Percentiles rank a stretch among this genome's conserved stretches.
These are phyloP conservation scores for Diutina sp. DNA, from an alignment of 1,139 yeast species.

Conservation along the genomic window DNA sequence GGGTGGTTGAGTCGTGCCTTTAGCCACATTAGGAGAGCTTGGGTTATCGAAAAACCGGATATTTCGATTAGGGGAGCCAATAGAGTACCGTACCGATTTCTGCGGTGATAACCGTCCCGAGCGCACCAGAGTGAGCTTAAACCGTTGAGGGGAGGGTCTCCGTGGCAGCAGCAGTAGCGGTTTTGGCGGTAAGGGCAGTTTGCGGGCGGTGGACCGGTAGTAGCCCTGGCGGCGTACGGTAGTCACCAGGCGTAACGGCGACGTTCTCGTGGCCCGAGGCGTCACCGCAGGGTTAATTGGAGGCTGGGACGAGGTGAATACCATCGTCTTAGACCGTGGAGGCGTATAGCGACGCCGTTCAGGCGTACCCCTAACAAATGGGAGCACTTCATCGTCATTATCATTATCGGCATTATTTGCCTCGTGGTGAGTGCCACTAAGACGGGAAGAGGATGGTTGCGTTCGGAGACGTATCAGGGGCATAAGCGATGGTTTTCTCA, in stretches of 20 bases:
- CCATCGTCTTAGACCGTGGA: background rate
- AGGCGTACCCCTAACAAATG: background rate
- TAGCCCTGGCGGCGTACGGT: background rate
- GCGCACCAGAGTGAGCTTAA: background rate
- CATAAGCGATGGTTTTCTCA: background rate
- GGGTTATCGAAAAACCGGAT: background rate
- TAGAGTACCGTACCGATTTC: background rate
- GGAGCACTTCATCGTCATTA: background rate
- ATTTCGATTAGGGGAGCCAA: background rate
- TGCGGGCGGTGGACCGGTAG: background rate
- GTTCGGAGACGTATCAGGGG: background rate
- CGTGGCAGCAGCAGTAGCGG: background rate
- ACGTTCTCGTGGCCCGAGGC: background rate
- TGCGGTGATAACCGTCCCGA: background rate
- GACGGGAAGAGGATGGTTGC: too few relatives aligned
- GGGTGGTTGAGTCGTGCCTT: background rate
- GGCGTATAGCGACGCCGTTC: background rate
- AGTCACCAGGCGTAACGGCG: background rate
- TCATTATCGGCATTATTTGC: background rate
- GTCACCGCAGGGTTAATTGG: background rate
- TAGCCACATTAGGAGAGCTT: background rate
- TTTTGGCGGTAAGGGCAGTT: background rate
- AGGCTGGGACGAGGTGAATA: background rate
- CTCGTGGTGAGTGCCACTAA: too few relatives aligned
- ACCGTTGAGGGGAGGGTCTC: background rate